Evolutionary conservation across 2,329 filamentous ascomycete species (phyloP), one percentile per base, ranked within the genome.

Genomic region (Lachnellula hyalina): DNA sequence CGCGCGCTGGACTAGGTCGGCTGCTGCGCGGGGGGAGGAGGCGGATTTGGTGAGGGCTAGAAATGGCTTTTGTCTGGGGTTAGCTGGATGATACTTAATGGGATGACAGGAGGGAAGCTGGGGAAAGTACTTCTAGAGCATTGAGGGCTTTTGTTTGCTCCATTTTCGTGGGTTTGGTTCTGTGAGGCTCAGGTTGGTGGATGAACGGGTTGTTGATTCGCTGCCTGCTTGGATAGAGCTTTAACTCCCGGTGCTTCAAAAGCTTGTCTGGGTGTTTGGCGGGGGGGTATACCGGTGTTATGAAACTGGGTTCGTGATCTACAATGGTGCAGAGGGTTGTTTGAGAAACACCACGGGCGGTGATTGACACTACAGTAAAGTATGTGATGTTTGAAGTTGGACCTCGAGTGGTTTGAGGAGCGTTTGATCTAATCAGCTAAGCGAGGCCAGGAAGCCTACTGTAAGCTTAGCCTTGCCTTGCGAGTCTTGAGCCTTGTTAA

Each of bases 41-140:
- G 90, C 90, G 11, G 90, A 89, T 70, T 92, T 94, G 67, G 88
- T 87, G 61, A 96, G 87, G 51, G 88, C 87, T 57, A 99, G 77
- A 75, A 93, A 97, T n/a, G 92, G 91, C 78, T 96, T 77, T 36
- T 74, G 23, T 50, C 7, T 19, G 36, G 35, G 40, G 51, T 34
- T 28, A 21, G 51, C 49, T 17, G 6, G 28, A 12, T 46, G 6
- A n/a, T 40, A 15, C 4, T 25, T 12, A 2, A n/a, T 14, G 42
- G 38, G 35, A 8, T 21, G 4, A 4, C 21, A 21, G 41, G 28
- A 48, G 48, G 46, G 48, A 45, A 17, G 36, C 38, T 48, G 15
- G 41, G 49, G 9, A 23, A 45, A 64, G 53, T 71, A 84, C 83
- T 78, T 83, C 82, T 48, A 86, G 72, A 52, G 83, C 82, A 63